Base-by-base conservation (phyloP, 1,139 yeast genomes). In the Debaryomycetaceae sp. region DNA sequence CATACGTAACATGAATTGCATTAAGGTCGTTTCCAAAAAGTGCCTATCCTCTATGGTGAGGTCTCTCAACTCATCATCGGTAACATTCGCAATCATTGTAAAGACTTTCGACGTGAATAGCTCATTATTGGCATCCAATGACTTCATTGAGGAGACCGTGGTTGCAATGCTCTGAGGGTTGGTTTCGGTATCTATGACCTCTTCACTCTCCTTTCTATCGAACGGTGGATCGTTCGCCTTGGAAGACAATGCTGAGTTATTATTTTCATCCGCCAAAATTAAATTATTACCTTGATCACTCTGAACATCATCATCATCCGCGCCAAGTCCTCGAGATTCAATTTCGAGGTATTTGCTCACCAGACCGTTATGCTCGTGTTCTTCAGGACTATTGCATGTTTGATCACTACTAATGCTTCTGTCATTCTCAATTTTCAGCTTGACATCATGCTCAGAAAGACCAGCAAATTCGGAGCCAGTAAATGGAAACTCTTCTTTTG, bases 1-100 rank as follows among this genome's bases (percentile, higher is more conserved):
- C 56, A 69, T 57, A 34, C 65, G 61, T 33, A 68, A 51, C 65
- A 70, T 66, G 41, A 70, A 61, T 39, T 55, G 46, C 53, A 70
- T 55, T 45, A 71, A 50, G 34, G 58, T 53, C 0, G 73, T 62
- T 48, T 72, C 76, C 44, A 71, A 49, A 5, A 59, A 53, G 44
- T 55, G 57, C 42, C 50, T 56, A 29, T 67, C 60, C 5, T 48
- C 42, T 3, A 34, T 39, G 13, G 58, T 42, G 49, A 69, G 42
- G 3, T 36, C 22, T 6, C 51, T 46, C 11, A 68, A 44, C 5
- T 58, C 63, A 1, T 53, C 49, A 35, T 56, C 53, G 1, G 50
- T 39, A 24, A 49, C 41, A n/a, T 43, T 41, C 17, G 41, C 46
- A 5, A 44, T 36, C 6, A 41, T 20, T 14, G 23, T 36, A 8